Conservation (phyloP, 1,284 basidiomycete species). For the Pholiota adiposa region DNA sequence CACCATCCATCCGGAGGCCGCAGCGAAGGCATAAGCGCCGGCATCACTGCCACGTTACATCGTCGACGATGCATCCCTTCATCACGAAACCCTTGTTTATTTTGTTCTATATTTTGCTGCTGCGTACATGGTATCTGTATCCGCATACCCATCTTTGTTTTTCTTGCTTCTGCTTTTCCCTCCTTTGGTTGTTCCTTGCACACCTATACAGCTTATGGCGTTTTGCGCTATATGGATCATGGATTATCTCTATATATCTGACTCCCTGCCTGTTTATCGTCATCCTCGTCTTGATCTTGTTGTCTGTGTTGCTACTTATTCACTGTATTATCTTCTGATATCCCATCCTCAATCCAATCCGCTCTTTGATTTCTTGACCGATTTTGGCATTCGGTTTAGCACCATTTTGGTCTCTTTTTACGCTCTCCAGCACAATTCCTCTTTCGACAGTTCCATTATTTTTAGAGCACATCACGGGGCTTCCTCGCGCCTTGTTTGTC, state of each 20-base stretch:
- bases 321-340: constrained; percentile 20
- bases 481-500: background rate
- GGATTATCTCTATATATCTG: constrained; percentile 18
- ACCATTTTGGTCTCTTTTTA: background rate
- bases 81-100: constrained; percentile 11
- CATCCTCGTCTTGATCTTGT: constrained; percentile 8
- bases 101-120: constrained; percentile 8
- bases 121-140: constrained; percentile 3
- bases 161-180: constrained; percentile 9
- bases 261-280: background rate
- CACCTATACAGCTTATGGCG: constrained; percentile 4
- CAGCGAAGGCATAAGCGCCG: constrained; percentile 1
- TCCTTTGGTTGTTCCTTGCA: constrained; percentile 13
- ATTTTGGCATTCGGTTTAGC: background rate
- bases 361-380: constrained; percentile 11
- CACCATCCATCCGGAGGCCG: background rate
- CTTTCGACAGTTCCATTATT: background rate
- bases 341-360: constrained; percentile 17
- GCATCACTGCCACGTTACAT: background rate
- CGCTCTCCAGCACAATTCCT: background rate
- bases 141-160: constrained; percentile 5
- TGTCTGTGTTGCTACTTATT: constrained; percentile 18
- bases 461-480: background rate
- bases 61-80: background rate
- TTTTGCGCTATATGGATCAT: constrained; percentile 3